Evolutionary conservation across 2,329 filamentous ascomycete genomes (phyloP), one percentile per base, ranked within the genome.

Genomic region (Calonectria ilicicola): DNA sequence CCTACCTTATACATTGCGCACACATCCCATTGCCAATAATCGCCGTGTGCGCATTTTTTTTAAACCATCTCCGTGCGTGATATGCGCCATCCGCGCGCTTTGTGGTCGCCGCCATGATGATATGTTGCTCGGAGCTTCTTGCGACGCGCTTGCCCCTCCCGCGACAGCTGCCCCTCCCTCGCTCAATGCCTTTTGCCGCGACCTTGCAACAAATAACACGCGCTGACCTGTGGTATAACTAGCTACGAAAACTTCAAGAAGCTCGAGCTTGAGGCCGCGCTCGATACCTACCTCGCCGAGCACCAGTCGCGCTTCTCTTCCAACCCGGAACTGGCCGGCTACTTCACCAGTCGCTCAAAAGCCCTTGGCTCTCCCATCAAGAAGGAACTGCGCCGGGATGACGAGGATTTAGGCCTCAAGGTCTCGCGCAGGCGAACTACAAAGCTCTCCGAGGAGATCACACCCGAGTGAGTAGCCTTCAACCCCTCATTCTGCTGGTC

Each of bases 221-320:
- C 67, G 73, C 78, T 79, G 72, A 79, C 77, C 64, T 73, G 69
- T 46, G 51, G 56, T 27, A 46, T 67, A 62, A 67, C 21, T 80
- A 96, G 94, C 81, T 92, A 90, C 80, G 91, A 94, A 77, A 87
- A 89, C 69, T 86, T 93, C 75, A 94, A 93, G 83, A 98, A 98
- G 85, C 87, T 89, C 75, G 95, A 98, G 62, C 90, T 98, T 72
- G 94, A 96, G 81, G 83, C 89, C 72, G 90, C 90, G 53, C 90
- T 98, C 75, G 94, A 97, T 79, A 89, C 92, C 58, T 92, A 92
- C 84, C 90, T 98, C 56, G 88, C 91, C 77, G 88, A 90, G 74
- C 93, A 98, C 85, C 88, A 90, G 78, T 86, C 90, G 75, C 88
- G 88, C 73, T 93, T 94, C 81, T 87, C 89, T 65, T 86, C 87